These are phyloP conservation scores for Ceratocystiopsis minuta DNA, from an alignment of 2,329 filamentous ascomycete species.

Conservation along the genomic window DNA sequence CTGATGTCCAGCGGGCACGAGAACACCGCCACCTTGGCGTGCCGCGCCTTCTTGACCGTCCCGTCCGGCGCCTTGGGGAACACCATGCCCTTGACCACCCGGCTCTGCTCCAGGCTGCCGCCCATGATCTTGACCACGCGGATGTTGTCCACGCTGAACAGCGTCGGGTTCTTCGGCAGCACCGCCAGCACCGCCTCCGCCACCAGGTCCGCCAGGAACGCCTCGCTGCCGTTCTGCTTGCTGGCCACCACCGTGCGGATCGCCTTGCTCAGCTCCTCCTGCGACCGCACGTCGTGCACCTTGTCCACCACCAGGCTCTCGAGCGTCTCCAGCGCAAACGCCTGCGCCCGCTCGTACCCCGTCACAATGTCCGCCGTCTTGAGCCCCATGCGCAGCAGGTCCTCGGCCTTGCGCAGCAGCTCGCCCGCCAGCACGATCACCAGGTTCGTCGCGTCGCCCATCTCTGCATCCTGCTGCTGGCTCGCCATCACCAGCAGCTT, in stretches of 20 bases:
- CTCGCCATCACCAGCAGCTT: conserved; percentile 97
- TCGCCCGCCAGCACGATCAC: conserved; percentile 93
- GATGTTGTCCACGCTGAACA: conserved; percentile 98
- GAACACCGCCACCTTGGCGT: conserved; percentile 93
- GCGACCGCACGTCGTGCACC: conserved; percentile 65
- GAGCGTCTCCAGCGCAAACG: conserved; percentile 66
- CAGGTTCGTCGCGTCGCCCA: conserved; percentile 96
- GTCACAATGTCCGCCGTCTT: conserved; percentile 96
- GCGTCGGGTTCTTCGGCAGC: conserved; percentile 81
- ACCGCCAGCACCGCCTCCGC: conserved; percentile 74
- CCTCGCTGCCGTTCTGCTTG: conserved; percentile 90
- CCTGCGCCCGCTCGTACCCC: conserved; percentile 89
- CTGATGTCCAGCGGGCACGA: conserved; percentile 89
- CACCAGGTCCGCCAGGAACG: conserved; percentile 70
- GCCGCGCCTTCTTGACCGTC: conserved; percentile 70
- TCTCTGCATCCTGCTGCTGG: conserved; percentile 97
- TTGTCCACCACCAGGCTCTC: conserved; percentile 85
- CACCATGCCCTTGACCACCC: conserved; percentile 94
- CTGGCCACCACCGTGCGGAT: conserved; percentile 88
- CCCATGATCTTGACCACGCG: conserved; percentile 99
- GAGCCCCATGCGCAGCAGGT: conserved; percentile 86
- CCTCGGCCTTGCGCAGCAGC: conserved; percentile 90
- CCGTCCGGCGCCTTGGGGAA: conserved; percentile 93
- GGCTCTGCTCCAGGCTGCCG: conserved; percentile 81
- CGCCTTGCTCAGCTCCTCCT: conserved; percentile 80